Evolutionary conservation across 192 early-diverging fungal species (phyloP), one percentile per base, ranked within the genome.

Genomic region (Coemansia sp.): DNA sequence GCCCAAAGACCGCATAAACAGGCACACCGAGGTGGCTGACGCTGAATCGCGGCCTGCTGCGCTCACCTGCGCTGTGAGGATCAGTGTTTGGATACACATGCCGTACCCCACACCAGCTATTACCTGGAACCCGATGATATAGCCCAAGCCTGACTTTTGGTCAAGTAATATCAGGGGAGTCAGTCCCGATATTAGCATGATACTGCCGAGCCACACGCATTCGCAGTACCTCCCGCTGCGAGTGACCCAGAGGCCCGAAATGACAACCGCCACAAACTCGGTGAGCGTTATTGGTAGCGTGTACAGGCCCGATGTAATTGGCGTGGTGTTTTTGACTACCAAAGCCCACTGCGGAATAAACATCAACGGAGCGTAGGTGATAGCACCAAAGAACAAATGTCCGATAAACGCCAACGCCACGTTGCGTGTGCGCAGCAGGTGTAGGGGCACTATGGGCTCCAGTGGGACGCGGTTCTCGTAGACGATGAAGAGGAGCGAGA

Each of bases 391-490:
- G 16, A 63, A 57, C 20, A 73, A 26, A 11, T 64, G 57, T 2
- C 51, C 48, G 37, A 69, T 46, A 42, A 61, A 48, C 10, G 62
- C 13, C 4, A 78, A 18, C 0, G 75, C 71, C 16, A 73, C 62
- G 42, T 76, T 85, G 33, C 76, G 71, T 59, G 85, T 81, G 23
- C 69, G 48, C 51, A 91, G 85, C 16, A 91, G 55, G 0, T 60
- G 59, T 26, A 81, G 39, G 2, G 90, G 87, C 14, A 94, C 84
- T 20, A 97, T 81, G 28, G 85, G 70, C 69, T 92, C 87, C 6
- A 10, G 58, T 0, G 76, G 81, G 5, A 64, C 20, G 50, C 80
- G 81, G 23, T 76, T 50, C 76, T 96, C 89, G 43, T 90, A 83
- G 14, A 88, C 6, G 2, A 77, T 69, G 37, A 92, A 85, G 9